A percentile compares a stretch with the other conserved stretches of the same genome.
These are phyloP conservation scores for Pyricularia pennisetigena DNA, from an alignment of 2,329 filamentous ascomycete genomes.

Conservation along the genomic window DNA sequence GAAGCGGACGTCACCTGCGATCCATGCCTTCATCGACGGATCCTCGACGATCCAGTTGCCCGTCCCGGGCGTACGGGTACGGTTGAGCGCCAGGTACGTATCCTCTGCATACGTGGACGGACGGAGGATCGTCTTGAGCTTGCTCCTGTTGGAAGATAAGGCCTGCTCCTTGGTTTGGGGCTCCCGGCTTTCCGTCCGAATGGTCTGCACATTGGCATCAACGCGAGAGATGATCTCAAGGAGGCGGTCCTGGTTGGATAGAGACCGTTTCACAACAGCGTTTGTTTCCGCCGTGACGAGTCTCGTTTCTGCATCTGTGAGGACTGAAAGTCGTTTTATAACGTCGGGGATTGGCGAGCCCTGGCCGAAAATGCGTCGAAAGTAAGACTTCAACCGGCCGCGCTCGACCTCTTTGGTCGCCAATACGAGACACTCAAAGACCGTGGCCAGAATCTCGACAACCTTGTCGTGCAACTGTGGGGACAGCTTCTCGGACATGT, in stretches of 20 bases:
- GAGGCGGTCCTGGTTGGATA: constrained; percentile 3
- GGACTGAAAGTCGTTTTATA: not conserved
- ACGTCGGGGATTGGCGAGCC: not conserved
- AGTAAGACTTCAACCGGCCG: constrained; percentile 2
- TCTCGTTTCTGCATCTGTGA: not conserved
- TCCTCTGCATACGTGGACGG: constrained; percentile 3
- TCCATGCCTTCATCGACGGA: not conserved
- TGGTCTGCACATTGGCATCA: constrained; percentile 3
- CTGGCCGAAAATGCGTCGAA: not conserved
- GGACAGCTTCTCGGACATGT: constrained; percentile 3
- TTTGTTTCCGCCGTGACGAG: constrained; percentile 3
- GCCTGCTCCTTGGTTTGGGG: constrained; percentile 3
- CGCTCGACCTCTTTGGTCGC: constrained; percentile 1
- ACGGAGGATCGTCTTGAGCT: constrained; percentile 2
- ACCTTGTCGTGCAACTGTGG: constrained; percentile 3
- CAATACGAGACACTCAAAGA: constrained; percentile 3
- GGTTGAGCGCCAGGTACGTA: not conserved
- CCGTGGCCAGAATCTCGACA: constrained; percentile 2
- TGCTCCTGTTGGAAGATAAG: constrained; percentile 1
- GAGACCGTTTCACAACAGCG: constrained; percentile 1
- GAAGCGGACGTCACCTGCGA: constrained; percentile 1
- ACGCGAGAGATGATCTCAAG: constrained; percentile 2
- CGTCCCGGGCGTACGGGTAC: constrained; percentile 1
- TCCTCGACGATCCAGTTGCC: constrained; percentile 5
- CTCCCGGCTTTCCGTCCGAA: constrained; percentile 1